Percentiles rank a stretch among this genome's conserved stretches.
phyloP scores from a whole-genome alignment of 2,329 filamentous ascomycete genomes.

The Dactylellina drechsleri region DNA sequence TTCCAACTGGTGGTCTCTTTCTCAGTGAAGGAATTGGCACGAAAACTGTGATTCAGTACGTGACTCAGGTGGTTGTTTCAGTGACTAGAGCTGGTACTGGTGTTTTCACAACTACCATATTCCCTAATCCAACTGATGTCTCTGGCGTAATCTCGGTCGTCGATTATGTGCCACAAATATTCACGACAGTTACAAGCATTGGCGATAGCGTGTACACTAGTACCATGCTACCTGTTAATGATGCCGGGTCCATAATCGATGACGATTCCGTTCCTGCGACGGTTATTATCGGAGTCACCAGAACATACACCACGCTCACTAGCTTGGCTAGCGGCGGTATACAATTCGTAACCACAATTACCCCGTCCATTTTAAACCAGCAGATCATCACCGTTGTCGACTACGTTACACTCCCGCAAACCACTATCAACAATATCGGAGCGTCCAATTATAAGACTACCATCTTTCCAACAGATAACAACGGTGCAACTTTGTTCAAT shows the following conservation, averaged over 20 bases:
- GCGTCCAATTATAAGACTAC: too few species aligned
- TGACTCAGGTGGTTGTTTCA: background rate
- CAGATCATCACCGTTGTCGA: too few species aligned
- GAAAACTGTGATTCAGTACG: background rate
- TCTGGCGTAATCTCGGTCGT: background rate
- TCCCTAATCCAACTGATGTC: background rate
- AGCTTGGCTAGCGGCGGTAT: background rate
- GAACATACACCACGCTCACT: background rate
- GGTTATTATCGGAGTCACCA: background rate
- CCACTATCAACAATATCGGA: too few species aligned
- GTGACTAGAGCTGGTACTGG: background rate
- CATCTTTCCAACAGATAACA: too few species aligned
- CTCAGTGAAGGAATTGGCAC: background rate
- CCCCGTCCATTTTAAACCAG: background rate
- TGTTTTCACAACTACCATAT: background rate
- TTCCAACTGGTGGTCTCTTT: background rate
- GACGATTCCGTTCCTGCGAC: too few species aligned
- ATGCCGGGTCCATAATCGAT: background rate
- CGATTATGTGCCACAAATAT: background rate
- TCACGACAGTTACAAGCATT: background rate
- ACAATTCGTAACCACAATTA: background rate
- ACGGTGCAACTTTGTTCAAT: too few species aligned
- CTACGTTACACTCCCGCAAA: too few species aligned
- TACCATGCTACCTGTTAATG: background rate
- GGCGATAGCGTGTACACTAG: background rate